Evolutionary conservation across 768 basidiomycete genomes (phyloP).

Genomic region (Daedalea quercina): DNA sequence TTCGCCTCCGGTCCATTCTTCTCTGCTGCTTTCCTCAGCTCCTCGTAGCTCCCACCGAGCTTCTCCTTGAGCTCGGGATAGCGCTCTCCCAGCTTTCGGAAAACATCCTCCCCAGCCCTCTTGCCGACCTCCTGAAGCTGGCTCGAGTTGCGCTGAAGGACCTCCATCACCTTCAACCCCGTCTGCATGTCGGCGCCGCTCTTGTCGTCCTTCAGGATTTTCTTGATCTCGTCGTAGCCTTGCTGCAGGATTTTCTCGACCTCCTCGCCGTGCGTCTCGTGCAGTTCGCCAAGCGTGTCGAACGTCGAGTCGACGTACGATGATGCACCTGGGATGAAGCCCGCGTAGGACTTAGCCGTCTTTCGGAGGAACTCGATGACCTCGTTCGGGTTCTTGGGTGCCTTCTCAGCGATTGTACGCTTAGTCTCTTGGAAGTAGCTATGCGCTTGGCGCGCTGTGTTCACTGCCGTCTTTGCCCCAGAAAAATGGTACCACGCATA

Average conservation of each 20-base stretch:
- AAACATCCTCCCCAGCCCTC: slow-evolving; percentile 23
- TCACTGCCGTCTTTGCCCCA: slow-evolving; percentile 29
- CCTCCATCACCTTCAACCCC: slow-evolving; percentile 21
- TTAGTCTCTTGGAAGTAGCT: slow-evolving; percentile 21
- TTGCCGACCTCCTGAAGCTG: slow-evolving; percentile 24
- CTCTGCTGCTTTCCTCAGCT: slow-evolving; percentile 22
- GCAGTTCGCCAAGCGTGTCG: slow-evolving; percentile 32
- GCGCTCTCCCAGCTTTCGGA: slow-evolving; percentile 19
- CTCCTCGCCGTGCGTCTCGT: slow-evolving; percentile 33
- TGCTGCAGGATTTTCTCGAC: slow-evolving; percentile 29
- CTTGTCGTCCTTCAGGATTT: slow-evolving; percentile 15
- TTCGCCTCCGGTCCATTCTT: slow-evolving; percentile 24
- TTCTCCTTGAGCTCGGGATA: slow-evolving; percentile 25
- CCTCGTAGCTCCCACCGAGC: slow-evolving; percentile 23
- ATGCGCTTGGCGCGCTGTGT: slow-evolving; percentile 25
- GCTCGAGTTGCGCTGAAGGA: slow-evolving; percentile 18
- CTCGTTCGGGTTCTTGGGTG: slow-evolving; percentile 24
- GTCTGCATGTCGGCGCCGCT: slow-evolving; percentile 20
- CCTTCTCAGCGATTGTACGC: slow-evolving; percentile 18
- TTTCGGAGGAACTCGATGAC: slow-evolving; percentile 32
- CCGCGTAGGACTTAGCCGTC: slow-evolving; percentile 35
- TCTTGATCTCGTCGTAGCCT: slow-evolving; percentile 30
- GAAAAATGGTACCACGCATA: slow-evolving; percentile 38
- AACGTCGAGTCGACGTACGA: slow-evolving; percentile 35
- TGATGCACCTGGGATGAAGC: slow-evolving; percentile 32